These are phyloP conservation scores for Eimeria brunetti DNA, from an alignment of 169 alveolate genomes.

Conservation along the genomic window DNA sequence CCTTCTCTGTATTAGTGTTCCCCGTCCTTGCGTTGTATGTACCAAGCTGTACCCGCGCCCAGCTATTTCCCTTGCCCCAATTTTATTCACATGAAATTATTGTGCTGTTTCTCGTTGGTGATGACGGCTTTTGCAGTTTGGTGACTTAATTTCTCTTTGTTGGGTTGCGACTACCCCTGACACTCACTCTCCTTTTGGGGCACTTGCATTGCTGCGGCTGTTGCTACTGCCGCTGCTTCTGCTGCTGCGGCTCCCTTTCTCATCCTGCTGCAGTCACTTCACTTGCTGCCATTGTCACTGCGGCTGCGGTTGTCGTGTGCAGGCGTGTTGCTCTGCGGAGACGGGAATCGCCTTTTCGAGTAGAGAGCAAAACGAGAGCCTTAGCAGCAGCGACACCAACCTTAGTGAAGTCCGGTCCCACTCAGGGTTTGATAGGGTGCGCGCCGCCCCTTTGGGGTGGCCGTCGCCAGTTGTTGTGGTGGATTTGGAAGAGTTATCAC, in stretches of 20 bases:
- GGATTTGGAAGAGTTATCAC: conserved; percentile 21
- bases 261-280: background rate
- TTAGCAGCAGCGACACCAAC: background rate
- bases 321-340: conserved; percentile 65
- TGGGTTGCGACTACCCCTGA: background rate
- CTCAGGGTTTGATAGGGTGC: conserved; percentile 1
- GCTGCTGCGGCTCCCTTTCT: background rate
- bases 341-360: conserved; percentile 56
- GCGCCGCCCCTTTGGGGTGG: conserved; percentile 68
- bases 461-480: conserved; percentile 50
- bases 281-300: background rate
- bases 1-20: background rate
- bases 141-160: background rate
- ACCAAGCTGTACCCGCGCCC: background rate
- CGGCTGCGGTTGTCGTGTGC: background rate
- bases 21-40: background rate
- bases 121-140: background rate
- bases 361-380: conserved; percentile 17
- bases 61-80: too few relatives aligned
- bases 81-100: background rate
- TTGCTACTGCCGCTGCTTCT: background rate
- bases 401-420: background rate
- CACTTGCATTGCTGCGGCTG: background rate
- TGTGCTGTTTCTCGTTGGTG: background rate
- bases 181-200: background rate